Evolutionary conservation across 2,329 filamentous ascomycete genomes (phyloP).

Genomic region (Colletotrichum sidae): DNA sequence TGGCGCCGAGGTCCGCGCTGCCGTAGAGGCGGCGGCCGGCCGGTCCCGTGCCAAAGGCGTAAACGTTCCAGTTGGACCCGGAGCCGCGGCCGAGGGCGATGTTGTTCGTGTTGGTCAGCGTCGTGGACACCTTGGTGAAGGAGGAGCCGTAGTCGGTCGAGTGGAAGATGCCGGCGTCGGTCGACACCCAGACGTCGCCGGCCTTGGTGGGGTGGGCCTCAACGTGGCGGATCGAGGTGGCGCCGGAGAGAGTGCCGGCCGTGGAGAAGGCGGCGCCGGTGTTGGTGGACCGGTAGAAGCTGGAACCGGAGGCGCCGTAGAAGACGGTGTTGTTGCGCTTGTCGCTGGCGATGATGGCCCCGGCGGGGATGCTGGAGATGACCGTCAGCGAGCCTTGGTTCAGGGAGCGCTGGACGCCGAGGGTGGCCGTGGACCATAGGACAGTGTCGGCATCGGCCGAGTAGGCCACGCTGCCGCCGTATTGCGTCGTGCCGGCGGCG

Average conservation of each 20-base stretch:
- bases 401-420: slow-evolving; percentile 56
- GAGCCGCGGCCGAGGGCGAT: slow-evolving; percentile 58
- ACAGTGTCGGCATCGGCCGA: slow-evolving; percentile 64
- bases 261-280: slow-evolving; percentile 58
- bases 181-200: slow-evolving; percentile 72
- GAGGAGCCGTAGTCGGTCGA: slow-evolving; percentile 63
- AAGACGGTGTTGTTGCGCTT: slow-evolving; percentile 65
- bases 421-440: slow-evolving; percentile 57
- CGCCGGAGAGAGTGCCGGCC: slow-evolving; percentile 50
- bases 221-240: slow-evolving; percentile 64
- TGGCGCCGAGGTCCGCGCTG: slow-evolving; percentile 54
- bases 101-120: slow-evolving; percentile 54
- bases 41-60: slow-evolving; percentile 59
- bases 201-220: slow-evolving; percentile 67
- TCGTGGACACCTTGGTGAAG: slow-evolving; percentile 54
- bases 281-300: slow-evolving; percentile 65
- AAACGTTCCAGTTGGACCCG: slow-evolving; percentile 56
- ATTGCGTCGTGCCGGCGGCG: slow-evolving; percentile 55
- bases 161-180: slow-evolving; percentile 65
- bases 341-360: slow-evolving; percentile 64
- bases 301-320: slow-evolving; percentile 59
- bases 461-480: slow-evolving; percentile 60
- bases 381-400: slow-evolving; percentile 55
- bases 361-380: slow-evolving; percentile 57
- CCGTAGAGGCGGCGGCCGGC: slow-evolving; percentile 58